Base-by-base conservation (phyloP, 331 rosid genomes). In the Arachis monticola region DNA sequence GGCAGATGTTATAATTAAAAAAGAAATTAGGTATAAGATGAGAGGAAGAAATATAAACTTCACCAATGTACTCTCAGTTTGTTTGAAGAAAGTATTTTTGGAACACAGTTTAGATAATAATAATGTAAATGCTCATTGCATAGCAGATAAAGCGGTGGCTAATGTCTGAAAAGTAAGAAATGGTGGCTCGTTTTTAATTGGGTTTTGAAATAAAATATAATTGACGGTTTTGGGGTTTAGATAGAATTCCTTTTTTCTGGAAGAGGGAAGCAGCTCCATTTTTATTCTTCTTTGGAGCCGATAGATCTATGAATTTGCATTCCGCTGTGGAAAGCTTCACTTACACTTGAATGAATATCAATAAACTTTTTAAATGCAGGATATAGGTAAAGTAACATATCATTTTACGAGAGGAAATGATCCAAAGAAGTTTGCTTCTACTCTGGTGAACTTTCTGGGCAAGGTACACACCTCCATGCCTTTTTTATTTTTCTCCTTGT, bases 381-480 rank as follows among this genome's bases (percentile, higher is more conserved):
- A 95, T 81, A 89, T 95, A 91, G 72, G 87, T 88, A 89, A 85
- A 74, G 96, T 95, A 22, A 84, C 97, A 38, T 61, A 83, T 72
- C 92, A 92, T 83, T 95, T 88, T 76, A 84, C 87, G 51, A 88
- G 87, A 88, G 99, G 98, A 85, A 89, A 92, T 80, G 72, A 89
- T 81, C 96, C 91, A 10, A 69, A 74, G 84, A 83, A 85, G 84
- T 95, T 95, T 79, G 99, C 97, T 69, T 75, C 91, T 68, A 70
- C 83, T 57, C 84, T 92, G 53, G 90, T 95, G 69, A 85, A 83
- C 78, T 95, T 90, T 82, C 84, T 88, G 97, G 91, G 96, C 85
- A 92, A 87, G 99, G 99, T 95, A 75, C 74, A n/a, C n/a, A 84
- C 57, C 17, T 71, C 62, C 31, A 61, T 31, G 31, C 47, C 52